A percentile compares a stretch with the other conserved stretches of the same genome.
Evolutionary conservation across 768 basidiomycete species (phyloP).

Genomic region (Boletus rex-veris): DNA sequence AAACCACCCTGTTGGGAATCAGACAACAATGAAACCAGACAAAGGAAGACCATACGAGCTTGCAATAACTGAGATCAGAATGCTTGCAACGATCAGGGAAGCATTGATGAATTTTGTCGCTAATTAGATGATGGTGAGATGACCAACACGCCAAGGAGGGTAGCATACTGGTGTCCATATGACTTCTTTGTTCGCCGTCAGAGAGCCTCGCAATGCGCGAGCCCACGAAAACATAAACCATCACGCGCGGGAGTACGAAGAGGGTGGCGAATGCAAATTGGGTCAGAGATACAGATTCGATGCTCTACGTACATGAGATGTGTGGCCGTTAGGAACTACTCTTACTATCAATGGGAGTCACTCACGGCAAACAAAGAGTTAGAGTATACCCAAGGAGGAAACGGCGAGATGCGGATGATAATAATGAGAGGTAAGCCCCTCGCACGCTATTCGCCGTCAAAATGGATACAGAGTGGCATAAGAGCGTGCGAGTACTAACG

Average conservation of each 20-base stretch:
- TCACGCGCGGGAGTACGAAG: constrained; percentile 65
- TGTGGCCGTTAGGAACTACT: constrained; percentile 2
- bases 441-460: constrained; percentile 42
- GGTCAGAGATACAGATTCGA: constrained; percentile 66
- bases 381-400: constrained; percentile 88
- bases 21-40: constrained; percentile 10
- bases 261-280: constrained; percentile 76
- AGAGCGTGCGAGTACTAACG: constrained; percentile 38
- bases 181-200: constrained; percentile 66
- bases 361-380: constrained; percentile 75
- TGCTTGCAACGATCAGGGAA: constrained; percentile 55
- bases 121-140: constrained; percentile 25
- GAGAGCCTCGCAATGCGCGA: constrained; percentile 70
- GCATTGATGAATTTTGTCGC: constrained; percentile 66
- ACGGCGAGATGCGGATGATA: constrained; percentile 74
- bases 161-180: constrained; percentile 70
- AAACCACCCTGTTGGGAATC: constrained; percentile 53
- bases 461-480: not conserved
- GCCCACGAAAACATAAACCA: constrained; percentile 76
- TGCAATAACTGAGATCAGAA: constrained; percentile 53
- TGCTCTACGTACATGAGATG: constrained; percentile 46
- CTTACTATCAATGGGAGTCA: constrained; percentile 9
- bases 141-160: not conserved
- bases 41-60: constrained; percentile 53
- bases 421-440: constrained; percentile 82